Evolutionary conservation across 495 filamentous ascomycete species (phyloP), one percentile per base, ranked within the genome.

Genomic region (Wilcoxina mikolae): DNA sequence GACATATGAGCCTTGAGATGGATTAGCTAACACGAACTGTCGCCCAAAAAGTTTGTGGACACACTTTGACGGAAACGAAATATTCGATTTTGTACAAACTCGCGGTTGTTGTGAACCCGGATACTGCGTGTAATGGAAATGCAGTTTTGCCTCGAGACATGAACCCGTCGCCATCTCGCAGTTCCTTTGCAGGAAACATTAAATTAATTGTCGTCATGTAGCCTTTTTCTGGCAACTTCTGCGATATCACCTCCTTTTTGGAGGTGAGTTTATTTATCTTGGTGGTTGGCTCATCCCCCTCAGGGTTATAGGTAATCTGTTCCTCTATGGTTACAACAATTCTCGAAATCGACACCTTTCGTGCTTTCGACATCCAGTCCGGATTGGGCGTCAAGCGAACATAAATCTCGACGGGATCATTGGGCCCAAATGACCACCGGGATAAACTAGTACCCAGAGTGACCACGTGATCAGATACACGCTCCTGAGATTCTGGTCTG

Each of bases 1-100:
- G 85, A 85, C 71, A 98, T 74, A 68, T 89, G 83, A 23, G 87
- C 93, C 91, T 98, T 55, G 39, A 44, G 0, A 27, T 10, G 17
- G 17, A 45, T 22, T 33, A 59, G 68, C 38, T 70, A 68, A 48
- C 39, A 29, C 25, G 12, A 33, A 5, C 7, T 4, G 7, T 9
- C 5, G 39, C 39, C 4, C 7, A 4, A 10, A 18, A 43, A 4
- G 7, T 5, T 43, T 4, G 24, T 18, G 28, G 10, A 68, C 75
- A 17, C 71, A 95, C 91, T 77, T 94, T 94, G 41, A 98, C 87
- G 33, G 81, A 86, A 42, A 98, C 71, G 62, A 85, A 98, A 67
- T 95, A 98, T 67, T 98, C 90, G 65, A 98, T 94, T 68, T 95
- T 96, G 70, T 96, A 98, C 11, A 98, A 76, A 53, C 82, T 91